Evolutionary conservation across 768 basidiomycete genomes (phyloP).

Genomic region (Termitomyces sp.): DNA sequence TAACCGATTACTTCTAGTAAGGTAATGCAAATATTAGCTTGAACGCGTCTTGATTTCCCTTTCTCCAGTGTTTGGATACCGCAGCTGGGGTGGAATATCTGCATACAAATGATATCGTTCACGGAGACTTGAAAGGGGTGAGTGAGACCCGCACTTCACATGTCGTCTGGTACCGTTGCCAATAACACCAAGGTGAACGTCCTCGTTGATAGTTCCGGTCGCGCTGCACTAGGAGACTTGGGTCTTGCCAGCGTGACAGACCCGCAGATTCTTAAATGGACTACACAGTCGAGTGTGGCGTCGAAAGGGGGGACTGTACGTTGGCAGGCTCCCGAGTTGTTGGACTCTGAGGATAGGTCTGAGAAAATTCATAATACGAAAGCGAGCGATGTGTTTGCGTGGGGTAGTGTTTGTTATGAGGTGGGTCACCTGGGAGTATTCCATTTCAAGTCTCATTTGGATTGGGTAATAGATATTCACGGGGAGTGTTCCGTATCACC

Average conservation of each 20-base stretch:
- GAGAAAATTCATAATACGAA: neutral
- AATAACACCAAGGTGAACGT: neutral
- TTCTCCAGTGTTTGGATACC: neutral
- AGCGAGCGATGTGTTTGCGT: constrained; percentile 7
- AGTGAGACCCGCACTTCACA: neutral
- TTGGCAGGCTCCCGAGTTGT: constrained; percentile 4
- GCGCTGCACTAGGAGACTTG: neutral
- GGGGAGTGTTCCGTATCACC: neutral
- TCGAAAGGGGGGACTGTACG: constrained; percentile 3
- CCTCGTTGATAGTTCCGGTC: neutral
- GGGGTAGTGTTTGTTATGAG: constrained; percentile 5
- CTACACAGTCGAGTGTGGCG: neutral
- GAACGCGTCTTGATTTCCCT: neutral
- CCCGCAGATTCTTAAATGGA: neutral
- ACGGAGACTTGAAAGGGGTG: constrained; percentile 6
- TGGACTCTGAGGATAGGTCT: neutral
- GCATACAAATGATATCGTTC: constrained; percentile 4
- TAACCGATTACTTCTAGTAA: constrained; percentile 4
- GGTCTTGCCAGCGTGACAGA: neutral
- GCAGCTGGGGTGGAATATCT: constrained; percentile 6
- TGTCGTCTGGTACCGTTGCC: too few species aligned
- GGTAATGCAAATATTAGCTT: neutral
- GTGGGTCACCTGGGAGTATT: neutral
- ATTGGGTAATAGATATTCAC: neutral
- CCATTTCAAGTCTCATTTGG: neutral